A percentile compares a stretch with the other conserved stretches of the same genome.
Conservation (phyloP, 108 stramenopile genomes). For the Schizochytrium sp. region DNA sequence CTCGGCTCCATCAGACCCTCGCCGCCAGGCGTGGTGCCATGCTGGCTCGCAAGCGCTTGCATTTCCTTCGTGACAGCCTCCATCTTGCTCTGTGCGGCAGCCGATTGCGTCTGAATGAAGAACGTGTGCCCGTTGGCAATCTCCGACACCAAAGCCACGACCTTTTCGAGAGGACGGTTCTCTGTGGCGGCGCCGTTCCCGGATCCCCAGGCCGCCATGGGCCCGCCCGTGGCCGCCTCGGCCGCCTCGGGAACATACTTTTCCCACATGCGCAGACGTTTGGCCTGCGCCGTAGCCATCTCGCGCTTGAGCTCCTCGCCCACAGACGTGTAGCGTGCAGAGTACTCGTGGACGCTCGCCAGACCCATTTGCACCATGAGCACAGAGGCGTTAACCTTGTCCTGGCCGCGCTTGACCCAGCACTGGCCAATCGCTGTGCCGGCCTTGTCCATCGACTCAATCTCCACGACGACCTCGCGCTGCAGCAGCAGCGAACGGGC, state of each 20-base stretch:
- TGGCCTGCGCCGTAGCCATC: constrained; percentile 27
- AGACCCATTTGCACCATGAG: neutral
- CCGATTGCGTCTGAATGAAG: constrained; percentile 67
- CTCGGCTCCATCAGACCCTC: constrained; percentile 29
- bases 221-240: constrained; percentile 30
- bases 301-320: constrained; percentile 22
- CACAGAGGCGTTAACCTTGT: neutral
- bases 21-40: neutral
- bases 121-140: constrained; percentile 80
- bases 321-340: neutral
- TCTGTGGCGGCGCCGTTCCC: neutral
- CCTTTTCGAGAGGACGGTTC: neutral
- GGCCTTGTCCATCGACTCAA: constrained; percentile 23
- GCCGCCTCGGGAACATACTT: constrained; percentile 33
- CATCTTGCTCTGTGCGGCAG: constrained; percentile 66
- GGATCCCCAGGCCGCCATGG: neutral
- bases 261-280: constrained; percentile 34
- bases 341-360: neutral
- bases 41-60: neutral
- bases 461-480: constrained; percentile 75
- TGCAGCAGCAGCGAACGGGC: constrained; percentile 72
- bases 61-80: constrained; percentile 28
- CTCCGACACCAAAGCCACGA: constrained; percentile 68
- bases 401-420: constrained; percentile 21
- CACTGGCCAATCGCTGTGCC: constrained; percentile 11